Base-by-base conservation (phyloP, 176 grass and related monocot species). In the Pharus latifolius region DNA sequence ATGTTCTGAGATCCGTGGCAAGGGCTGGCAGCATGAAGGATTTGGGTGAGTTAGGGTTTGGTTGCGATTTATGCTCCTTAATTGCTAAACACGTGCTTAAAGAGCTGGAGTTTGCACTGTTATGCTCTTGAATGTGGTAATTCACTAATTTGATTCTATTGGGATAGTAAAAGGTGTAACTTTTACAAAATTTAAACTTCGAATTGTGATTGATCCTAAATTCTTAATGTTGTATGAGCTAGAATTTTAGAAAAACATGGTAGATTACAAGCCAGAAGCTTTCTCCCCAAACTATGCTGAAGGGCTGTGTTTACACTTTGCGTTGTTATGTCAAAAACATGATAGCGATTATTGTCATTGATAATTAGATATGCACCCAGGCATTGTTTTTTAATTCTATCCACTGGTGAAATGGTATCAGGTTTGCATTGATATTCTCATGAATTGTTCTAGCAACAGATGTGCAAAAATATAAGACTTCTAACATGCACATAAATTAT, bases 1-100 rank as follows among this genome's bases (percentile, higher is more conserved):
- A 93, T 55, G 49, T 86, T 33, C 90, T 98, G 41, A 75, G 78
- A 35, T 98, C 90, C 27, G 87, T 98, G 63, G 88, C 72, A 28
- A 93, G 77, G 73, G 87, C 91, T 13, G 63, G 79, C 30, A 85
- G 91, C 77, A 74, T 88, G 85, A 98, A 94, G 84, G 95, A 98
- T 83, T 55, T 98, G 68, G 95, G 95, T 93, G 73, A 62, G 59
- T 33, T 37, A 60, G 65, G 74, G 57, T 91, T 87, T 76, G 72
- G 43, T 45, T 72, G 18, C 14, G 52, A 1, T 59, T 32, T 42
- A n/a, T 60, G 7, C 61, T 8, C 55, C 12, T 15, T 56, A 19
- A 23, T 25, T n/a, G 12, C 35, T 65, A 10, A 65, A 45, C 16
- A 46, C 15, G 16, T 20, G 29, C 9, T 68, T 26, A 34, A 16